A percentile compares a stretch with the other conserved stretches of the same genome.
phyloP scores from a whole-genome alignment of 1,284 basidiomycete genomes.

The Paramarasmius palmivorus region DNA sequence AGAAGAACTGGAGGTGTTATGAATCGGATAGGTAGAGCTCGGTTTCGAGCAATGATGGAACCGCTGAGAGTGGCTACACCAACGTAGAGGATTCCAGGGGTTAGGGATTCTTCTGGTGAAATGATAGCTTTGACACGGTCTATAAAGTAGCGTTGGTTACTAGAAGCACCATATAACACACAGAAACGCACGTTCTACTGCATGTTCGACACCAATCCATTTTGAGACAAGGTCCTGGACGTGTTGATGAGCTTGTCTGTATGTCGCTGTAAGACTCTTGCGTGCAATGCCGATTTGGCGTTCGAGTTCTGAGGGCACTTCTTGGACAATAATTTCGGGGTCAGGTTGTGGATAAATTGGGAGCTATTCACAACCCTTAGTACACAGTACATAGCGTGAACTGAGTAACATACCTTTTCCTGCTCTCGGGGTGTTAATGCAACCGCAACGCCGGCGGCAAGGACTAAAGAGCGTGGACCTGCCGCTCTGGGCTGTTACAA shows the following conservation, averaged over 20 bases:
- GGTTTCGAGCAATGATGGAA: constrained; percentile 82
- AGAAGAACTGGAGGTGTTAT: constrained; percentile 73
- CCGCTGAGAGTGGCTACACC: constrained; percentile 87
- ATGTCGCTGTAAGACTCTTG: constrained; percentile 52
- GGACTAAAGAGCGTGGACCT: background rate
- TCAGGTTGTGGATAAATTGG: constrained; percentile 74
- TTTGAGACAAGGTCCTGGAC: constrained; percentile 71
- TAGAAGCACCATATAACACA: background rate
- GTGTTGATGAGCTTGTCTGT: constrained; percentile 56
- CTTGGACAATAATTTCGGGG: constrained; percentile 65
- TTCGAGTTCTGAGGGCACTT: constrained; percentile 73
- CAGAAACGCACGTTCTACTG: constrained; percentile 75
- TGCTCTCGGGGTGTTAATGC: constrained; percentile 1
- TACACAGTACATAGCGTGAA: background rate
- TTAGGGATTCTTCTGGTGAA: constrained; percentile 78
- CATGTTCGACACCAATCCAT: constrained; percentile 83
- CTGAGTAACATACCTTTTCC: constrained; percentile 5
- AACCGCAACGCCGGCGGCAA: background rate
- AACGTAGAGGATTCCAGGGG: constrained; percentile 85
- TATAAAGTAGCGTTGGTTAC: constrained; percentile 27
- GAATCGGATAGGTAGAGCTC: constrained; percentile 64
- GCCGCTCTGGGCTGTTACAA: background rate
- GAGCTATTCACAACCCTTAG: constrained; percentile 44
- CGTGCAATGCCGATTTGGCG: constrained; percentile 69
- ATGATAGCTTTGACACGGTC: constrained; percentile 82